A percentile compares a stretch with the other conserved stretches of the same genome.
These are phyloP conservation scores for Choanephora cucurbitarum DNA, from an alignment of 371 early-diverging fungal genomes.

Conservation along the genomic window DNA sequence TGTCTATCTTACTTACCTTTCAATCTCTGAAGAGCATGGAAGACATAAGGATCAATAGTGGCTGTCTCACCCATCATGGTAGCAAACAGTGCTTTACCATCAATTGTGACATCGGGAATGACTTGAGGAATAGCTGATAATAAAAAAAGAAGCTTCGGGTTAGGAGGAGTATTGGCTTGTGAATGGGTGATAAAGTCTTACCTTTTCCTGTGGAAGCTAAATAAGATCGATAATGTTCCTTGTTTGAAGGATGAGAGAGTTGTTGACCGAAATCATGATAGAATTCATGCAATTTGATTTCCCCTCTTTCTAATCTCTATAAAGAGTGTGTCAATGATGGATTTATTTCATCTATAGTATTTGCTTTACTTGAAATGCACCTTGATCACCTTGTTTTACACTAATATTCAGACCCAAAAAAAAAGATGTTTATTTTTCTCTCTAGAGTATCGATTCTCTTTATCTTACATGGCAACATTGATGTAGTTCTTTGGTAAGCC, in stretches of 20 bases:
- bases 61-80: slow-evolving; percentile 73
- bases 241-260: slow-evolving; percentile 59
- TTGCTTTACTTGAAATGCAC: slow-evolving; percentile 64
- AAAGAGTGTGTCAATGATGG: not conserved
- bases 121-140: slow-evolving; percentile 28
- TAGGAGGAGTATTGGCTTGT: too few relatives aligned
- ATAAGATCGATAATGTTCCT: slow-evolving; percentile 56
- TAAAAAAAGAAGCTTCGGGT: too few relatives aligned
- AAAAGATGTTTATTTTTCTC: not conserved
- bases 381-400: slow-evolving; percentile 53
- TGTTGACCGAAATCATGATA: slow-evolving; percentile 66
- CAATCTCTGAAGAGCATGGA: slow-evolving; percentile 60
- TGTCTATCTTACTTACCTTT: slow-evolving; percentile 29
- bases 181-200: too few relatives aligned
- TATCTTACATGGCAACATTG: slow-evolving; percentile 73
- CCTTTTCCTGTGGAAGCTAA: slow-evolving; percentile 50
- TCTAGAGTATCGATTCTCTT: not conserved
- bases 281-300: slow-evolving; percentile 64
- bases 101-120: slow-evolving; percentile 49
- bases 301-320: slow-evolving; percentile 75
- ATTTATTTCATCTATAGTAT: not conserved
- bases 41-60: slow-evolving; percentile 52
- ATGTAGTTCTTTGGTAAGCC: slow-evolving; percentile 79
- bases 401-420: too few relatives aligned
- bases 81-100: slow-evolving; percentile 68